phyloP scores from a whole-genome alignment of 83 land plant species.

The Isoetes engelmannii region DNA sequence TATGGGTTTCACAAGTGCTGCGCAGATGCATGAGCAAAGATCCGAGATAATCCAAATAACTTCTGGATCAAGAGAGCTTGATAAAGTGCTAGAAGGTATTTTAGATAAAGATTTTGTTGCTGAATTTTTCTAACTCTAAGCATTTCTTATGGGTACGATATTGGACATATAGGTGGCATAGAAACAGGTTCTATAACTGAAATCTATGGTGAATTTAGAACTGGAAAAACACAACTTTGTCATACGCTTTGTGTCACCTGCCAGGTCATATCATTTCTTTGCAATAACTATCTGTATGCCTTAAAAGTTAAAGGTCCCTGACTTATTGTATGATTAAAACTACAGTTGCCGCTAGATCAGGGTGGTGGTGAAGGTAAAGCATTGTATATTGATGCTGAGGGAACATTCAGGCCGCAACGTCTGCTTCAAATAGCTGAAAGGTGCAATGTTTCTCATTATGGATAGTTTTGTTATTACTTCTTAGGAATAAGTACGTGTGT shows the following conservation, averaged over 20 bases:
- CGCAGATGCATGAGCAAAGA: constrained; percentile 88
- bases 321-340: not conserved
- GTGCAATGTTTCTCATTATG: constrained; percentile 19
- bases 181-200: constrained; percentile 96
- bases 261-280: not conserved
- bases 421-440: constrained; percentile 92
- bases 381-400: constrained; percentile 94
- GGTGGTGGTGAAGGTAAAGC: constrained; percentile 99
- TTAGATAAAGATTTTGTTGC: too few species aligned
- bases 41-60: constrained; percentile 89
- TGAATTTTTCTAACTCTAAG: not conserved
- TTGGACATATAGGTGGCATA: constrained; percentile 51
- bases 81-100: constrained; percentile 76
- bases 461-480: too few species aligned
- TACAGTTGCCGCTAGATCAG: constrained; percentile 87
- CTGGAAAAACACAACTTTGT: constrained; percentile 94
- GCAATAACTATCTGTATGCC: too few species aligned
- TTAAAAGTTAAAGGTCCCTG: not conserved
- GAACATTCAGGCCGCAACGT: constrained; percentile 89
- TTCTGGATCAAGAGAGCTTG: constrained; percentile 90
- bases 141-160: not conserved
- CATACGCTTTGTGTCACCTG: constrained; percentile 52
- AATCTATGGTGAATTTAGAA: constrained; percentile 90
- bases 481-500: too few species aligned
- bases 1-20: constrained; percentile 93